Evolutionary conservation across 2,329 filamentous ascomycete species (phyloP).

Genomic region (Graphilbum fragrans): DNA sequence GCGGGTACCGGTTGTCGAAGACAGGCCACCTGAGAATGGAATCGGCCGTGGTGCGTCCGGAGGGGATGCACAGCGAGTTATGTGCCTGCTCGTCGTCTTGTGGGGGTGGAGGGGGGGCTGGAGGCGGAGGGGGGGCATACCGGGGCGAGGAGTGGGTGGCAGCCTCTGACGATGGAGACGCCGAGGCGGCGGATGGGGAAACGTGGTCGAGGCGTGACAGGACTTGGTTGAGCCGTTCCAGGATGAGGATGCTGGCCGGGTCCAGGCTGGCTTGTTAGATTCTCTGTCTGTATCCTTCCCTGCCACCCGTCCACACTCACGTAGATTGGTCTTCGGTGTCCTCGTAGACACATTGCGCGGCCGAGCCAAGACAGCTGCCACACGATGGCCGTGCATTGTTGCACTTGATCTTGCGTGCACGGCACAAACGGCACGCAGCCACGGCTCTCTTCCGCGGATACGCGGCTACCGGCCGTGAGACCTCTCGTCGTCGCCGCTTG

Average conservation of each 20-base stretch:
- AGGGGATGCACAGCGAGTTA: not conserved
- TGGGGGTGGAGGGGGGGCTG: not conserved
- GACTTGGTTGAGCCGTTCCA: not conserved
- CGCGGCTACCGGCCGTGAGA: not conserved
- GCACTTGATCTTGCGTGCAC: conserved; percentile 3
- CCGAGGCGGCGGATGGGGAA: no score
- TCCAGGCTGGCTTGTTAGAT: not conserved
- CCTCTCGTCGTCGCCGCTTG: not conserved
- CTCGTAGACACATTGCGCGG: not conserved
- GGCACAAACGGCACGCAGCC: not conserved
- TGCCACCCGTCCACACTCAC: not conserved
- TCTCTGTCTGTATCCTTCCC: not conserved
- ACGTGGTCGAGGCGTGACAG: not conserved
- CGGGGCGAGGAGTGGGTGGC: not conserved
- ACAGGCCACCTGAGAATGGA: not conserved
- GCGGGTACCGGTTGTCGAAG: not conserved
- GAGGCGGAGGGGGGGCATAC: not conserved
- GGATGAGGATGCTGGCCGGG: not conserved
- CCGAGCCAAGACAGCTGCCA: not conserved
- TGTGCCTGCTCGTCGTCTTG: not conserved
- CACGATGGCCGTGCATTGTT: conserved; percentile 2
- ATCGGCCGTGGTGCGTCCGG: not conserved
- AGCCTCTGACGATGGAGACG: not conserved
- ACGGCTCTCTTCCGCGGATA: not conserved
- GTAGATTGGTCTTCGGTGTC: not conserved